Evolutionary conservation across 805 yeast species (phyloP), one percentile per base, ranked within the genome.

Genomic region (Barnettozyma wickerhamii): DNA sequence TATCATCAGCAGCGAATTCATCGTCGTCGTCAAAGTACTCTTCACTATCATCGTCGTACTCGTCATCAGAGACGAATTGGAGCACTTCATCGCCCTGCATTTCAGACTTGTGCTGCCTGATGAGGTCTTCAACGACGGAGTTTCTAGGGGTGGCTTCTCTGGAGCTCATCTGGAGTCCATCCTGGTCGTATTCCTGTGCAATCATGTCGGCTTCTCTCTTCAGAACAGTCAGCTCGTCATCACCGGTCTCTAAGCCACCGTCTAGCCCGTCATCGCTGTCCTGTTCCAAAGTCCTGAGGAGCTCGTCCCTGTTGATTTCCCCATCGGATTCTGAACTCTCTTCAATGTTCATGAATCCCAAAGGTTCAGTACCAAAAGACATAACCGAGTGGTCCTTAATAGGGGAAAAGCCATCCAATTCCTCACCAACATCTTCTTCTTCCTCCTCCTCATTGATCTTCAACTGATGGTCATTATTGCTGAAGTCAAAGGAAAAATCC

Each of bases 351-450:
- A 51, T 49, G 15, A 53, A 46, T 0, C 55, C 53, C 21, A 49
- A 27, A n/a, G 56, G 47, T 36, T 52, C 55, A 35, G 45, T 50
- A 1, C 44, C 31, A 12, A 49, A 43, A 14, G 52, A 33, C n/a
- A 54, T 48, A 6, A 48, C 32, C 19, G 47, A 28, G 19, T 32
- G 53, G 19, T 51, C 43, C 30, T 41, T 41, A 4, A 41, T 18
- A n/a, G 44, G 44, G 10, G 44, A 41, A 10, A 41, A 33, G 5
- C 27, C 32, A 10, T 19, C 19, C 2, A 72, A 60, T 33, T 74
- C 84, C 55, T 79, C 85, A 17, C 85, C 85, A 19, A 78, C 66
- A 58, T 77, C 84, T 54, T 78, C 85, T 34, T 76, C 76, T 33
- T 69, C 66, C 9, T 62, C 49, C 34, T 33, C 38, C 40, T 47